These are phyloP conservation scores for Flaveria sonorensis DNA, from an alignment of 129 eudicot genomes.

Conservation along the genomic window DNA sequence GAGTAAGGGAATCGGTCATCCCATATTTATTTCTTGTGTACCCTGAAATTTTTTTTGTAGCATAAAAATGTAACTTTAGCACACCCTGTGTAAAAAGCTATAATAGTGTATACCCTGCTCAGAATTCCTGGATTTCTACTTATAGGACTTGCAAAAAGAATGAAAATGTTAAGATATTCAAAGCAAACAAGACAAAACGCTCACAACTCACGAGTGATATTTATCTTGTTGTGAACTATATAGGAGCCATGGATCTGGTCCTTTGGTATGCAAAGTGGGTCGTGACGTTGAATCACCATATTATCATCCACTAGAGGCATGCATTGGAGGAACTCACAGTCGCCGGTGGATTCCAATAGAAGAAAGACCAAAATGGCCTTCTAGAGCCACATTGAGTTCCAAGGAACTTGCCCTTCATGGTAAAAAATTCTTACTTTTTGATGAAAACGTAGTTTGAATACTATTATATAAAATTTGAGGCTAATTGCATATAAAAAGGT, in stretches of 20 bases:
- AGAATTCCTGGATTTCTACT: background rate
- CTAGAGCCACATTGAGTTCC: conserved; percentile 54
- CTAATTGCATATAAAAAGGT: conserved; percentile 3
- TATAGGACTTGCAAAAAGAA: background rate
- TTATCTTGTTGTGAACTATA: conserved; percentile 14
- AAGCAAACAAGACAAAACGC: background rate
- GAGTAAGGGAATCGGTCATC: background rate
- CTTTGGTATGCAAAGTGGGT: conserved; percentile 63
- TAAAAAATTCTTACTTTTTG: conserved; percentile 25
- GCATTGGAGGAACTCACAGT: conserved; percentile 92
- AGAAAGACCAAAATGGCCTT: conserved; percentile 84
- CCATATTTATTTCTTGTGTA: background rate
- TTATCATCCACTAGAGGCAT: conserved; percentile 74
- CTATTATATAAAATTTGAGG: background rate
- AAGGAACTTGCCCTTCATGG: conserved; percentile 70
- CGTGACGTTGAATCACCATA: conserved; percentile 90
- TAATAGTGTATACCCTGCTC: background rate
- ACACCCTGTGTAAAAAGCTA: conserved; percentile 1
- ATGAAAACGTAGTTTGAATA: background rate
- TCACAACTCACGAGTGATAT: background rate
- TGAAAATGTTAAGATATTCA: background rate
- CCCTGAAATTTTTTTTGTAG: background rate
- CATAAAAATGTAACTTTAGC: background rate
- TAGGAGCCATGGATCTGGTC: conserved; percentile 68
- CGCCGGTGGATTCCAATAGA: conserved; percentile 88